phyloP scores from a whole-genome alignment of 1,139 yeast species.

The Lodderomyces oxycetoniae region DNA sequence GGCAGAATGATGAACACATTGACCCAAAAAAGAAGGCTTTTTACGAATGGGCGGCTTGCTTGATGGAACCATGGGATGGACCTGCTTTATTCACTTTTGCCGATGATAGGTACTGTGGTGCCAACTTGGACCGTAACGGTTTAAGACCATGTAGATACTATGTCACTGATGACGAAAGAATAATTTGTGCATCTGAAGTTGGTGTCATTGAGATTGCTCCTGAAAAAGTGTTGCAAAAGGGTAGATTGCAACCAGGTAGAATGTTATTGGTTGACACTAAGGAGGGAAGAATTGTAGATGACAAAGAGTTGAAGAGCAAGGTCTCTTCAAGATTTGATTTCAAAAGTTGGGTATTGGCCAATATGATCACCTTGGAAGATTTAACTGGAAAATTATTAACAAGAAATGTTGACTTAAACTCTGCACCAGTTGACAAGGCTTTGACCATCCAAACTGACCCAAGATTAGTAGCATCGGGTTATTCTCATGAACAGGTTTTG shows the following conservation, averaged over 20 bases:
- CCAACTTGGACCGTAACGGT: constrained; percentile 95
- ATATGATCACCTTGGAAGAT: constrained; percentile 79
- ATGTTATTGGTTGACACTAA: constrained; percentile 93
- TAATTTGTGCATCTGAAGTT: constrained; percentile 97
- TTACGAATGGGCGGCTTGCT: constrained; percentile 98
- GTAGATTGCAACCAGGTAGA: constrained; percentile 93
- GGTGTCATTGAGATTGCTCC: constrained; percentile 93
- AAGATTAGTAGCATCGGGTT: constrained; percentile 80
- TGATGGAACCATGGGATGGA: constrained; percentile 99
- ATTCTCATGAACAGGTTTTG: constrained; percentile 86
- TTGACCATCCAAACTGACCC: constrained; percentile 71
- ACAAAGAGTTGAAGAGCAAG: constrained; percentile 73
- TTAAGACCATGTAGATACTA: constrained; percentile 97
- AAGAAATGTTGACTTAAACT: constrained; percentile 38
- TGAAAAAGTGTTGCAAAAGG: constrained; percentile 78
- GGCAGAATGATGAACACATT: constrained; percentile 85
- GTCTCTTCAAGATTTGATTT: constrained; percentile 88
- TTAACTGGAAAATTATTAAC: constrained; percentile 54
- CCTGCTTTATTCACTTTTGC: constrained; percentile 97
- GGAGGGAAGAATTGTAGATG: constrained; percentile 90
- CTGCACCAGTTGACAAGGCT: constrained; percentile 20
- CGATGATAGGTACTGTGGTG: constrained; percentile 97
- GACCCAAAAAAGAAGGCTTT: constrained; percentile 91
- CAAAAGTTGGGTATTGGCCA: constrained; percentile 88
- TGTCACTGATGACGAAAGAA: constrained; percentile 88